phyloP scores from a whole-genome alignment of 805 yeast genomes.

The Brettanomyces naardenensis region DNA sequence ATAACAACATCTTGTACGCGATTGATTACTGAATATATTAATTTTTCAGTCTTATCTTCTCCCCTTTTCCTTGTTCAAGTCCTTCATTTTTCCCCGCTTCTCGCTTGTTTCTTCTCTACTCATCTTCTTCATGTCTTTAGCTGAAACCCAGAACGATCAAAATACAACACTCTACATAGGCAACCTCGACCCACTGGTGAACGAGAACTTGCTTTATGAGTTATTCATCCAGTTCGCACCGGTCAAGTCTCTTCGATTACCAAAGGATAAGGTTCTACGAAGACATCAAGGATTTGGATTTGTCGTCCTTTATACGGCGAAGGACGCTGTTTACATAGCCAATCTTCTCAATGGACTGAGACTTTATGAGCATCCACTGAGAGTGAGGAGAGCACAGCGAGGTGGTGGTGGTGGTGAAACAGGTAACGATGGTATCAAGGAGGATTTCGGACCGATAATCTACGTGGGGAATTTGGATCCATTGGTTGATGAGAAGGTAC shows the following conservation, averaged over 20 bases:
- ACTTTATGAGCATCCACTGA: slow-evolving; percentile 53
- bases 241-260: slow-evolving; percentile 58
- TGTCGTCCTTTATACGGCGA: slow-evolving; percentile 52
- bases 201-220: slow-evolving; percentile 69
- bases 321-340: slow-evolving; percentile 66
- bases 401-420: slow-evolving; percentile 8
- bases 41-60: no score
- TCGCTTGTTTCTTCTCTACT: no score
- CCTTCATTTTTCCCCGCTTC: no score
- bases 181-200: slow-evolving; percentile 68
- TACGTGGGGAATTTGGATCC: slow-evolving; percentile 58
- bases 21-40: no score
- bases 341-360: slow-evolving; percentile 51
- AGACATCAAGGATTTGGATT: slow-evolving; percentile 86
- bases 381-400: slow-evolving; percentile 41
- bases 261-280: slow-evolving; percentile 65
- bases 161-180: slow-evolving; percentile 73
- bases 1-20: no score
- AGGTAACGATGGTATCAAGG: slow-evolving; percentile 7
- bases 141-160: slow-evolving; percentile 21
- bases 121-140: no score
- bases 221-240: slow-evolving; percentile 83
- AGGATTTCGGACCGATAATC: slow-evolving; percentile 40
- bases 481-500: slow-evolving; percentile 50
- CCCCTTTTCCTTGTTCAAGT: no score